Base-by-base conservation (phyloP, 2,329 filamentous ascomycete genomes). In the Escovopsis sp. region DNA sequence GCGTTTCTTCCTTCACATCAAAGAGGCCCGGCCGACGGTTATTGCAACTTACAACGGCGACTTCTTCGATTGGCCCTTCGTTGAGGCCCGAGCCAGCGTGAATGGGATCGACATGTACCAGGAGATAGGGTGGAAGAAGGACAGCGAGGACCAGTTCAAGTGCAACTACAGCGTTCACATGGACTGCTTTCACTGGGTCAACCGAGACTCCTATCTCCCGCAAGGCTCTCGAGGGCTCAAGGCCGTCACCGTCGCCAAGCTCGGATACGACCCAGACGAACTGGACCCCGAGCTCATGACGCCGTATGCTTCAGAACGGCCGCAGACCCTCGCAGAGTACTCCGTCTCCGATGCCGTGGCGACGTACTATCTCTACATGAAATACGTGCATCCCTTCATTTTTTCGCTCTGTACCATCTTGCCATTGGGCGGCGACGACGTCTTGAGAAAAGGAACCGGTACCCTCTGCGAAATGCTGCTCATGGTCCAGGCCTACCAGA, bases 41-140 rank as follows among this genome's bases (percentile, higher is more conserved):
- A 98, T 98, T 59, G 89, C 93, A 33, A 98, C 91, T n/a, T 98
- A 98, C 72, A 98, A 98, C 85, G 91, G 91, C 67, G 91, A 98
- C 68, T 98, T 98, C 61, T 98, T 98, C 79, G 91, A 98, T 80
- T 98, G 91, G 91, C 89, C 91, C 0, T 98, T 93, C 57, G 87
- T 98, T 23, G 91, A 98, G 66, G 79, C 91, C 37, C 74, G 91
- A 65, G 86, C 93, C 26, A 93, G 87, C 57, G 75, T 95, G 50
- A 82, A 93, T 52, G 91, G 93, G 28, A 95, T 98, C 58, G 91
- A 98, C 62, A 96, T 98, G 91, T 98, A 98, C 63, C 84, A 82
- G 48, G 93, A 98, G 60, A 98, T 95, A 54, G 91, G 91, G 5
- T 98, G 94, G 74, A 81, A 81, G 54, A 96, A 91, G 62, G 91